A percentile compares a stretch with the other conserved stretches of the same genome.
Evolutionary conservation across 208 protist species (phyloP).

Genomic region (Trypanosoma cruzi): DNA sequence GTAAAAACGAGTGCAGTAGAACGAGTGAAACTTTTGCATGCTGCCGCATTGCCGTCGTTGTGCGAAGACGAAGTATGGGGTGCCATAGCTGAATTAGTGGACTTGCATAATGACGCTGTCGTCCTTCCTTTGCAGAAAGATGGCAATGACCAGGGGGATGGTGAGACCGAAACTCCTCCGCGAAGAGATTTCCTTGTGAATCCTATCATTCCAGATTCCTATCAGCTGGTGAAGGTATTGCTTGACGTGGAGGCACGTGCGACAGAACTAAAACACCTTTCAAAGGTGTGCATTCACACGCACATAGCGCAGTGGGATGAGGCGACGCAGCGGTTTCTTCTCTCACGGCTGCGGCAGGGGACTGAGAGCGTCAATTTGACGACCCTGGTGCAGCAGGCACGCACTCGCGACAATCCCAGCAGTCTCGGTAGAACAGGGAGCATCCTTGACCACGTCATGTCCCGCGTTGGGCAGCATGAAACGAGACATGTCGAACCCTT

Average conservation of each 20-base stretch:
- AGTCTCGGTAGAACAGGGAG: neutral
- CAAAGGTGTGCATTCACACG: slow-evolving; percentile 6
- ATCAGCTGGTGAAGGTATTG: slow-evolving; percentile 23
- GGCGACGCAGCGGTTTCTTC: slow-evolving; percentile 16
- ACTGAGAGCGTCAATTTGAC: neutral
- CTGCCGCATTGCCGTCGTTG: slow-evolving; percentile 69
- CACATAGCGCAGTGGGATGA: slow-evolving; percentile 18
- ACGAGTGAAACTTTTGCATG: slow-evolving; percentile 55
- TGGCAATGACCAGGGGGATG: neutral
- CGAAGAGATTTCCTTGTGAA: neutral
- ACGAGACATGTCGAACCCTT: neutral
- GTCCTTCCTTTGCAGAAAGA: neutral
- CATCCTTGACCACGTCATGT: slow-evolving; percentile 19
- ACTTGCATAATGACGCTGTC: slow-evolving; percentile 21
- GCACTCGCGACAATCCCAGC: neutral
- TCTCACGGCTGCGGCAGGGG: slow-evolving; percentile 21
- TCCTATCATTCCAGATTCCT: slow-evolving; percentile 25
- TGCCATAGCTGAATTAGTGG: slow-evolving; percentile 61
- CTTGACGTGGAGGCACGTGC: slow-evolving; percentile 27
- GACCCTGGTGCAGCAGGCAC: slow-evolving; percentile 11
- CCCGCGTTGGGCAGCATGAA: neutral
- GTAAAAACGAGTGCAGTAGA: slow-evolving; percentile 52
- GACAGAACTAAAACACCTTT: slow-evolving; percentile 10
- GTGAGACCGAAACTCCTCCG: neutral
- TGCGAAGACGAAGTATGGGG: slow-evolving; percentile 77